Evolutionary conservation across 352 stramenopile genomes (phyloP).

Genomic region (Phytophthora sansomeana): DNA sequence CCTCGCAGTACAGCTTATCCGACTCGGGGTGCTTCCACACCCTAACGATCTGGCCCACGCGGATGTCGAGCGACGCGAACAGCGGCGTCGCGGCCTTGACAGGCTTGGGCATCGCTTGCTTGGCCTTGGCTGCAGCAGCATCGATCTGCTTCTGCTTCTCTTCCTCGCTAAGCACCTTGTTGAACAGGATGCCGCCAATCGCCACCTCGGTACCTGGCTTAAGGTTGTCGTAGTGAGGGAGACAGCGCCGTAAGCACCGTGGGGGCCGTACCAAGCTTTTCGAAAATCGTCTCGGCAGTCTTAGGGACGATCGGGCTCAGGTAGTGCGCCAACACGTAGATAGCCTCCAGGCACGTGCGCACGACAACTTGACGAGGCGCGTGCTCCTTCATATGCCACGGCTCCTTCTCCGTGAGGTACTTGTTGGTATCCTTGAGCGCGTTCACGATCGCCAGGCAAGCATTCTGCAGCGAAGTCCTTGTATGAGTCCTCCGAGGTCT

Average conservation of each 20-base stretch:
- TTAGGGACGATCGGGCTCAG: conserved; percentile 95
- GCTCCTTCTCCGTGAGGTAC: conserved; percentile 97
- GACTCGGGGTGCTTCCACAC: conserved; percentile 88
- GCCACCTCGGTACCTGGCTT: conserved; percentile 88
- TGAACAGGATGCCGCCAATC: conserved; percentile 96
- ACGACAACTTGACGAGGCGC: conserved; percentile 92
- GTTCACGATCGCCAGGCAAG: conserved; percentile 90
- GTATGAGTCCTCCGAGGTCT: conserved; percentile 91
- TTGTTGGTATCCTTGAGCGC: conserved; percentile 96
- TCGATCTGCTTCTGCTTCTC: conserved; percentile 73
- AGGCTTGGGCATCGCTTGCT: conserved; percentile 49
- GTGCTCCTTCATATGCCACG: conserved; percentile 97
- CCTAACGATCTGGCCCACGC: conserved; percentile 82
- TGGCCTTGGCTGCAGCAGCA: conserved; percentile 57
- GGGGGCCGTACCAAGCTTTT: conserved; percentile 93
- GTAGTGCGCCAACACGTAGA: conserved; percentile 97
- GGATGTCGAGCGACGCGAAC: conserved; percentile 84
- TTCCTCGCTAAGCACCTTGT: conserved; percentile 88
- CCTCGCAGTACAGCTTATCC: conserved; percentile 98
- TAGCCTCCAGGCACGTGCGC: conserved; percentile 96
- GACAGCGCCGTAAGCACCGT: conserved; percentile 79
- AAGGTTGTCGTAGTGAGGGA: conserved; percentile 93
- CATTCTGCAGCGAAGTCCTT: conserved; percentile 93
- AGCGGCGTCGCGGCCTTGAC: conserved; percentile 67
- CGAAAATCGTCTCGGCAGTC: conserved; percentile 93